These are phyloP conservation scores for Pythium catenulatum DNA, from an alignment of 352 stramenopile species.

Conservation along the genomic window DNA sequence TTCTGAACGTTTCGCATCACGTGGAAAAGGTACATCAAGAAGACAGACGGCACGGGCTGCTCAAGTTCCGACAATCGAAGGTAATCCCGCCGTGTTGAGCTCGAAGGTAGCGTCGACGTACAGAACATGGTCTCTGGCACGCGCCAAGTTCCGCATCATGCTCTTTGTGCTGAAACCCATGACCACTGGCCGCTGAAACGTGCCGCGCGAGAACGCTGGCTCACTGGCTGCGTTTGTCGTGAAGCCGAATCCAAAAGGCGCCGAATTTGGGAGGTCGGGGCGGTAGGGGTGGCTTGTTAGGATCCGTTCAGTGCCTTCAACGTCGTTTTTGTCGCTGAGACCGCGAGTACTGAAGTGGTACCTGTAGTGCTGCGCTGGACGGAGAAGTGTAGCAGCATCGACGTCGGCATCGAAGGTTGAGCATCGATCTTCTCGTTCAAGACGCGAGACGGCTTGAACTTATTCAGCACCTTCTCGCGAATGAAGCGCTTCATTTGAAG, in stretches of 20 bases:
- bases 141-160: background rate
- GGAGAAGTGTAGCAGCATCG: background rate
- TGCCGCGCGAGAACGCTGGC: background rate
- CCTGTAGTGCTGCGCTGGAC: background rate
- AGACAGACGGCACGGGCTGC: background rate
- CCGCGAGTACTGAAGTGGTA: slow-evolving; percentile 7
- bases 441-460: slow-evolving; percentile 12
- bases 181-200: background rate
- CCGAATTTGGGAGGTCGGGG: background rate
- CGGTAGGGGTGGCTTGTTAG: background rate
- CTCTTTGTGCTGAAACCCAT: background rate
- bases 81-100: slow-evolving; percentile 8
- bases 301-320: background rate
- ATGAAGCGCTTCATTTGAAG: slow-evolving; percentile 26
- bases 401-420: background rate
- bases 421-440: slow-evolving; percentile 33
- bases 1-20: slow-evolving; percentile 10
- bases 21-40: slow-evolving; percentile 17
- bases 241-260: background rate
- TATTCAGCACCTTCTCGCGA: background rate
- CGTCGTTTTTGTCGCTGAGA: slow-evolving; percentile 28
- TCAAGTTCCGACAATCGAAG: background rate
- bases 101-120: slow-evolving; percentile 27
- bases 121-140: background rate
- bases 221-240: background rate